Conservation (phyloP, 169 alveolate genomes). For the Eimeria maxima region DNA sequence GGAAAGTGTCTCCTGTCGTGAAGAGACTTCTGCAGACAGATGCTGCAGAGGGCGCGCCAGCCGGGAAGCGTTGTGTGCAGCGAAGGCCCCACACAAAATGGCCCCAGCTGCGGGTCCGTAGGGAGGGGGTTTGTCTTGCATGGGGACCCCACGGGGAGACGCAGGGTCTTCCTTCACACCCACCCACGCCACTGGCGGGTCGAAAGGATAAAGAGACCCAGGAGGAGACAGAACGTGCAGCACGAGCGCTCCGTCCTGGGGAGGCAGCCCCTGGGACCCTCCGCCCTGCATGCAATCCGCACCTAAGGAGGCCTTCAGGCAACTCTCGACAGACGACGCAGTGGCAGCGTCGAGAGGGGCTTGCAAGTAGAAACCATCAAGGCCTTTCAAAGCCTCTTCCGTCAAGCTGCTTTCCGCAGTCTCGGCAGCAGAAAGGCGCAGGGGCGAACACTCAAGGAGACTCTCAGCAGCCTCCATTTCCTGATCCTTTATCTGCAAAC, state of each 20-base stretch:
- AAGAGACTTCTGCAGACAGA: neutral
- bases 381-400: neutral
- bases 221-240: constrained; percentile 59
- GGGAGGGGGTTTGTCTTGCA: neutral
- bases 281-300: constrained; percentile 7
- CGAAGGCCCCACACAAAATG: constrained; percentile 49
- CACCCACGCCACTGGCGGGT: constrained; percentile 65
- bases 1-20: neutral
- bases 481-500: constrained; percentile 28
- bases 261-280: neutral
- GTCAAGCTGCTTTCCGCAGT: neutral
- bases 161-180: neutral
- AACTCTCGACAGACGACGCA: constrained; percentile 14
- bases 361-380: neutral
- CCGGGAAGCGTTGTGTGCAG: constrained; percentile 38
- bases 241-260: neutral
- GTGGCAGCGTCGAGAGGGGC: constrained; percentile 23
- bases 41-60: constrained; percentile 44
- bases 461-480: constrained; percentile 49
- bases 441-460: neutral
- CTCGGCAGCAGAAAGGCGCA: neutral
- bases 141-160: neutral
- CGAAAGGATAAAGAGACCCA: constrained; percentile 58
- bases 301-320: constrained; percentile 9
- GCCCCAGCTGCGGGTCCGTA: constrained; percentile 9